Evolutionary conservation across 148 eudicot species (phyloP).

Genomic region (Chenopodium berlandieri): DNA sequence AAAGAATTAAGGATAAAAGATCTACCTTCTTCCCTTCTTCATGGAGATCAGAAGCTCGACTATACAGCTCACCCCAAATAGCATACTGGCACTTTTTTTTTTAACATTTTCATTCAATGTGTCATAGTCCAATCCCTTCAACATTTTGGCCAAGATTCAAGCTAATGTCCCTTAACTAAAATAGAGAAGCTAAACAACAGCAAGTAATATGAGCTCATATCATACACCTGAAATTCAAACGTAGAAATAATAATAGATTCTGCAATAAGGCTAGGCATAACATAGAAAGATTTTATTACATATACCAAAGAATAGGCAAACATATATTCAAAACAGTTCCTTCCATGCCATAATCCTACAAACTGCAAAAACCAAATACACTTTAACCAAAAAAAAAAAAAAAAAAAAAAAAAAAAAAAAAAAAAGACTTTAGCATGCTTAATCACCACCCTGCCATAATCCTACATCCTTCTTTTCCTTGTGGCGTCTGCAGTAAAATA

Average conservation of each 20-base stretch:
- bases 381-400: too few species aligned
- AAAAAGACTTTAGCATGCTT: neutral
- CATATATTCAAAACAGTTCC: neutral
- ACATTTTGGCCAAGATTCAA: conserved; percentile 41
- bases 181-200: conserved; percentile 15
- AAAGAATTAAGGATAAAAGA: neutral
- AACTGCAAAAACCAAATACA: neutral
- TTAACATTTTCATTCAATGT: conserved; percentile 82
- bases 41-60: conserved; percentile 97
- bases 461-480: too few species aligned
- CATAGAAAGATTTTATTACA: neutral
- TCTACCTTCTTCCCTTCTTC: conserved; percentile 96
- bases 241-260: neutral
- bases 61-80: conserved; percentile 97
- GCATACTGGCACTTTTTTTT: conserved; percentile 90
- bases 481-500: too few species aligned
- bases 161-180: conserved; percentile 19
- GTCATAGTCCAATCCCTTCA: conserved; percentile 76
- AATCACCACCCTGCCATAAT: neutral
- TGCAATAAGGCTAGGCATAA: neutral
- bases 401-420: too few species aligned
- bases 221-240: conserved; percentile 29
- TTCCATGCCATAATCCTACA: neutral
- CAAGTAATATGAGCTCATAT: conserved; percentile 23
- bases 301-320: neutral